These are phyloP conservation scores for Euphorbia peplus DNA, from an alignment of 345 rosid genomes.

Conservation along the genomic window DNA sequence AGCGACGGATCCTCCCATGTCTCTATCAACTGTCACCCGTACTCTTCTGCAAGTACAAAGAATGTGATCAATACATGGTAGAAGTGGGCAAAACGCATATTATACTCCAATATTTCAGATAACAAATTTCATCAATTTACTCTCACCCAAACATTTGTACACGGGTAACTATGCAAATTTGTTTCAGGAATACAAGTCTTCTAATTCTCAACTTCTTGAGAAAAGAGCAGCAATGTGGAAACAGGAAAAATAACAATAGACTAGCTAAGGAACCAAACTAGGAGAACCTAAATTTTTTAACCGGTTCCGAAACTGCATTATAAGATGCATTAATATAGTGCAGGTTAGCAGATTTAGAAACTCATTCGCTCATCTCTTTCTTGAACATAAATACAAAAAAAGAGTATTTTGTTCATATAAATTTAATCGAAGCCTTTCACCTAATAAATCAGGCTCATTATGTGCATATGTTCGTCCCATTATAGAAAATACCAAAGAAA, in stretches of 20 bases:
- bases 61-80: neutral
- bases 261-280: neutral
- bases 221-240: neutral
- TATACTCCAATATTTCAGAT: too few relatives aligned
- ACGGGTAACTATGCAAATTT: neutral
- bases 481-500: neutral
- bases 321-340: neutral
- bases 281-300: neutral
- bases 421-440: neutral
- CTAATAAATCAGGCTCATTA: neutral
- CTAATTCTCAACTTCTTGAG: neutral
- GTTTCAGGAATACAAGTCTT: neutral
- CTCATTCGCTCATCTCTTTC: too few relatives aligned
- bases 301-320: neutral
- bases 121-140: neutral
- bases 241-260: neutral
- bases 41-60: conserved; percentile 59
- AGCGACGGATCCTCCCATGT: conserved; percentile 80
- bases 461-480: neutral
- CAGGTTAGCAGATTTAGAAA: too few relatives aligned
- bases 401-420: neutral
- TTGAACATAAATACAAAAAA: neutral
- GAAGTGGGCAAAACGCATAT: neutral
- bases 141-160: neutral
- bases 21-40: conserved; percentile 86